These are phyloP conservation scores for Chrysoporthe austroafricana DNA, from an alignment of 2,329 filamentous ascomycete genomes.

Conservation along the genomic window DNA sequence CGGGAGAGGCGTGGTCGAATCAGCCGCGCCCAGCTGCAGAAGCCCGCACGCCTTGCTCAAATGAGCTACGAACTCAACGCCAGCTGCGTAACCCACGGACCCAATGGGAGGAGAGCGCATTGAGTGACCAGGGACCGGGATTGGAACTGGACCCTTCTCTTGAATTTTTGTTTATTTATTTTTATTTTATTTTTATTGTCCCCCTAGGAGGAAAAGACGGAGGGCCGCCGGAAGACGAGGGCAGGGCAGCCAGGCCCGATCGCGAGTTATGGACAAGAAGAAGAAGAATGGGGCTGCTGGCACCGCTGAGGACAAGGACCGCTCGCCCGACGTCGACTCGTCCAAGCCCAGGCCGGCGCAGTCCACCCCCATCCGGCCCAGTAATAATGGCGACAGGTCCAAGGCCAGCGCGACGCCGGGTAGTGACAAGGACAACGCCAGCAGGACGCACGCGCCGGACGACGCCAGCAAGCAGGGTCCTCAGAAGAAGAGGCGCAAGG, in stretches of 20 bases:
- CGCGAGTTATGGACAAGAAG: constrained; percentile 39
- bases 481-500: constrained; percentile 84
- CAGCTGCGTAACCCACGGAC: constrained; percentile 48
- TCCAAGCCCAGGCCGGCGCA: constrained; percentile 39
- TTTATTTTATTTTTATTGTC: too few species aligned
- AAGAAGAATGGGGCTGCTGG: constrained; percentile 39
- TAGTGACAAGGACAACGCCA: constrained; percentile 26
- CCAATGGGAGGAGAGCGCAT: constrained; percentile 47
- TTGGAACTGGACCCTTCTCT: constrained; percentile 35
- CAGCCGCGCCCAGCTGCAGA: constrained; percentile 42
- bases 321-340: constrained; percentile 43
- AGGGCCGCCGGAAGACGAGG: neutral
- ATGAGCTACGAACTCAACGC: constrained; percentile 47
- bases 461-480: constrained; percentile 48
- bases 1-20: constrained; percentile 37
- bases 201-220: neutral
- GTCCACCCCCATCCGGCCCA: constrained; percentile 11
- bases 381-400: constrained; percentile 19
- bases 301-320: constrained; percentile 43
- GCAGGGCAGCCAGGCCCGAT: constrained; percentile 16
- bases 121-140: constrained; percentile 40
- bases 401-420: constrained; percentile 25
- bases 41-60: constrained; percentile 46
- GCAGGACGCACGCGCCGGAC: constrained; percentile 34
- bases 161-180: too few species aligned